Evolutionary conservation across 1,139 yeast genomes (phyloP).

Genomic region (Protomyces macrosporus): DNA sequence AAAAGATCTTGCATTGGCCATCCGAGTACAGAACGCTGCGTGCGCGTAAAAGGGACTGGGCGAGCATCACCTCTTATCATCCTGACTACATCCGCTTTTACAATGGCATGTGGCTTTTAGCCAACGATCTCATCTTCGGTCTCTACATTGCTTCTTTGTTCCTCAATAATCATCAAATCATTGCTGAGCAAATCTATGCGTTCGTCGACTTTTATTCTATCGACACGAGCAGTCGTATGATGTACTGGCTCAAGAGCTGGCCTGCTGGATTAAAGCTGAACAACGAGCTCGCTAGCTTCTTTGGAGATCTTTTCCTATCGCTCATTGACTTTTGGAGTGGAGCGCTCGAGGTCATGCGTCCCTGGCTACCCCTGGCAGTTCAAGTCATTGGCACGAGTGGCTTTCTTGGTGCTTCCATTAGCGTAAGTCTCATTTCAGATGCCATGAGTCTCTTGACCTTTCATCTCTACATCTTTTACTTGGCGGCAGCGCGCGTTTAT

Average conservation of each 20-base stretch:
- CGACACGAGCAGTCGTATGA: constrained; percentile 45
- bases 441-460: constrained; percentile 56
- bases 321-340: constrained; percentile 65
- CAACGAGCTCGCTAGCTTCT: constrained; percentile 73
- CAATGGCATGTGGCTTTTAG: constrained; percentile 80
- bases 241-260: constrained; percentile 74
- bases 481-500: constrained; percentile 72
- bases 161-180: constrained; percentile 41
- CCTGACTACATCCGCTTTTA: constrained; percentile 78
- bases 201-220: constrained; percentile 39
- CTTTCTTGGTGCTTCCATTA: constrained; percentile 53
- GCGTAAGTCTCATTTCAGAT: constrained; percentile 64
- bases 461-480: constrained; percentile 71
- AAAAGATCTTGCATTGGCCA: constrained; percentile 76
- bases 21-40: constrained; percentile 62
- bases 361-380: constrained; percentile 39
- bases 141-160: constrained; percentile 52
- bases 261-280: constrained; percentile 95
- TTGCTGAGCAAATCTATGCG: constrained; percentile 31
- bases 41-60: constrained; percentile 40
- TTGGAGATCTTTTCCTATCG: constrained; percentile 86
- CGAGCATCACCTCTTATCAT: constrained; percentile 40
- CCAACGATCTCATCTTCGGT: constrained; percentile 78
- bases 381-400: constrained; percentile 45
- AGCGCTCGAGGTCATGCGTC: constrained; percentile 35